Conservation (phyloP, 2,329 filamentous ascomycete genomes). For the Zymoseptoria crescenta region DNA sequence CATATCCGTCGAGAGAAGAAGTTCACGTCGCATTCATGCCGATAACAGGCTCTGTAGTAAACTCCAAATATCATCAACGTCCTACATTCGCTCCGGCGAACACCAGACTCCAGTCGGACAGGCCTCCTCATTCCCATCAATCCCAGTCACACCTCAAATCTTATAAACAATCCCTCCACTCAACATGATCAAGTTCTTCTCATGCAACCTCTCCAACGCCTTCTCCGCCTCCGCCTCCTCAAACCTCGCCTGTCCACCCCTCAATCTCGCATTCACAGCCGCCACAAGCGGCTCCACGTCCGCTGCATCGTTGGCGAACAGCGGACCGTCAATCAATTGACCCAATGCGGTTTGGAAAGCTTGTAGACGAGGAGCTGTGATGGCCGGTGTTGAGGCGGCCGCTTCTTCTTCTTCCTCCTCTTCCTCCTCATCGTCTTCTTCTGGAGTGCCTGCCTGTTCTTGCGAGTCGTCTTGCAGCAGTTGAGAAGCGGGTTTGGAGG, state of each 20-base stretch:
- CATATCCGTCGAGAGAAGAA: neutral
- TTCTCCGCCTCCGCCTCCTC: constrained; percentile 62
- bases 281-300: constrained; percentile 65
- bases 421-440: constrained; percentile 21
- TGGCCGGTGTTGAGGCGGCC: constrained; percentile 39
- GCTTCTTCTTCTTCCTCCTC: constrained; percentile 28
- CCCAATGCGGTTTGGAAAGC: constrained; percentile 76
- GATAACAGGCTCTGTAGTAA: neutral
- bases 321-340: constrained; percentile 66
- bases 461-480: constrained; percentile 50
- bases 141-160: constrained; percentile 24
- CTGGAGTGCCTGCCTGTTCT: constrained; percentile 27
- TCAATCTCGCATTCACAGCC: constrained; percentile 69
- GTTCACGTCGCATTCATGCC: neutral
- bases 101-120: neutral
- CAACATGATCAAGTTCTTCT: constrained; percentile 81
- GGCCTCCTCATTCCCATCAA: too few relatives aligned
- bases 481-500: constrained; percentile 70
- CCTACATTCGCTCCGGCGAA: neutral
- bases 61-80: neutral
- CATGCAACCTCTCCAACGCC: constrained; percentile 72
- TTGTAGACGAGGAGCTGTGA: constrained; percentile 56
- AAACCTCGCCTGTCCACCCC: constrained; percentile 54
- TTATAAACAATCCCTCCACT: constrained; percentile 45
- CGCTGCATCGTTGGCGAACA: constrained; percentile 86